Evolutionary conservation across 2,329 filamentous ascomycete species (phyloP), one percentile per base, ranked within the genome.

Genomic region (Fonsecaea multimorphosa): DNA sequence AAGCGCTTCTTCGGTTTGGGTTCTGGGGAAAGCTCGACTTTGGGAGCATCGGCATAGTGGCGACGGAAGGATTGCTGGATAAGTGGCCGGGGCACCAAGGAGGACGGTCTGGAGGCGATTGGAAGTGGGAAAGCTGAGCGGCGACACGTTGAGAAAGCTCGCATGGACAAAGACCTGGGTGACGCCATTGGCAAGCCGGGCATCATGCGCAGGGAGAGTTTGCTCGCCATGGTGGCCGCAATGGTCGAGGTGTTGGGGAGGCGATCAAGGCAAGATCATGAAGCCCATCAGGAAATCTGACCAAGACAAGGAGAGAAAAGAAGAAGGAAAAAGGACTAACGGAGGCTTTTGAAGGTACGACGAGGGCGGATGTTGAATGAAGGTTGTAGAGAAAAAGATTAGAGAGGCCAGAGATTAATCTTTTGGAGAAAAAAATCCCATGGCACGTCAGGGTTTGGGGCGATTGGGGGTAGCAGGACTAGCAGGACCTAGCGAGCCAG

Each of bases 1-100:
- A 95, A 89, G 76, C 88, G 87, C 77, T 81, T 86, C 76, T 81
- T 82, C n/a, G 80, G 79, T 66, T 77, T 77, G 6, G 71, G 73
- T 24, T 76, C 68, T 8, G 75, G 73, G 22, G 77, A 71, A 22
- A 75, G 65, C 12, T 70, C 72, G 19, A 73, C 75, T 53, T 81
- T 76, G 60, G 82, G 80, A 31, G 81, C 77, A 73, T 87, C 84
- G 62, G 86, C 85, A 70, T 84, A 85, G 27, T 76, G 73, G 61
- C 83, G 79, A 64, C 80, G 80, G 72, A 80, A 80, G 38, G 75
- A 69, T 65, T 78, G 78, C 65, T 75, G 74, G n/a, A 78, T 59
- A 29, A 71, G 68, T 61, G 70, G 70, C 36, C 64, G 65, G 52
- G 69, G 54, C 31, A 65, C 57, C 22, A 66, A 31, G 11, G 58